A percentile compares a stretch with the other conserved stretches of the same genome.
These are phyloP conservation scores for Sporisorium sorghi DNA, from an alignment of 1,284 basidiomycete genomes.

Conservation along the genomic window DNA sequence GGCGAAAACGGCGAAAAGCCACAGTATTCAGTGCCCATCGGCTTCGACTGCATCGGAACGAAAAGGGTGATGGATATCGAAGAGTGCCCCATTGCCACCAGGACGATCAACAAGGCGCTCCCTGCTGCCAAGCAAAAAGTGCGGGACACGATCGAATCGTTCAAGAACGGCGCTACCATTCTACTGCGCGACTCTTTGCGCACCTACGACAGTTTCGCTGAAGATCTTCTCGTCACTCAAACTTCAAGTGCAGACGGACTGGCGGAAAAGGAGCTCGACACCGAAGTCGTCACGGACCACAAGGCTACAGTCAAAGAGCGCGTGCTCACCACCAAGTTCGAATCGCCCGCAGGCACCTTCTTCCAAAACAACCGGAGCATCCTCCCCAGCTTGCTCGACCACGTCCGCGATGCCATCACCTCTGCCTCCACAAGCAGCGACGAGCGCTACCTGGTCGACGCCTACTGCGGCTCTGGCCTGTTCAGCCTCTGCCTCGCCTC, in stretches of 20 bases:
- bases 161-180: constrained; percentile 89
- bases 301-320: constrained; percentile 84
- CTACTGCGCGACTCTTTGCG: constrained; percentile 87
- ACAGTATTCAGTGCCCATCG: constrained; percentile 81
- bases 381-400: constrained; percentile 82
- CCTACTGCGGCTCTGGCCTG: constrained; percentile 78
- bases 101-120: constrained; percentile 81
- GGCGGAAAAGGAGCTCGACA: constrained; percentile 35
- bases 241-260: constrained; percentile 12
- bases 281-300: constrained; percentile 78
- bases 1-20: constrained; percentile 55
- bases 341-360: constrained; percentile 84
- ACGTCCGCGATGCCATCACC: constrained; percentile 74
- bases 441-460: constrained; percentile 62
- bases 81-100: constrained; percentile 93
- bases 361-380: constrained; percentile 99
- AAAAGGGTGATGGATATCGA: constrained; percentile 89
- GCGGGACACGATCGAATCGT: constrained; percentile 80
- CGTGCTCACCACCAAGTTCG: constrained; percentile 84
- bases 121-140: constrained; percentile 77
- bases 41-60: constrained; percentile 85
- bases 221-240: constrained; percentile 29
- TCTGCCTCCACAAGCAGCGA: constrained; percentile 11
- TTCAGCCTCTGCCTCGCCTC: constrained; percentile 89
- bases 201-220: constrained; percentile 44